Evolutionary conservation across 768 basidiomycete genomes (phyloP), one percentile per base, ranked within the genome.

Genomic region (Pleurotus tuoliensis): DNA sequence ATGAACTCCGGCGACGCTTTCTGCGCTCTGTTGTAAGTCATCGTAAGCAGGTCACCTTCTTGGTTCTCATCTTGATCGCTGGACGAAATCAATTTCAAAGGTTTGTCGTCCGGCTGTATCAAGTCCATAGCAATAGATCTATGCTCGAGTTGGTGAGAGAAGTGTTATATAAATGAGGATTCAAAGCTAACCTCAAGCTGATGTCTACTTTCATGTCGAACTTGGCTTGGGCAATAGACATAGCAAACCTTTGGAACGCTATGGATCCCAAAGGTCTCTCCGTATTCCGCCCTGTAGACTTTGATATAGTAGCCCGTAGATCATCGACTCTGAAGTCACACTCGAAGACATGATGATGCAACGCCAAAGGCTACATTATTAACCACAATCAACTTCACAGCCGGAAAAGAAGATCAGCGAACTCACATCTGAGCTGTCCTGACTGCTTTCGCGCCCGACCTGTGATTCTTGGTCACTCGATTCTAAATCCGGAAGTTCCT

Each of bases 171-270:
- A 45, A 5, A 34, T 11, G 4, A n/a, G 22, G 41, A 47, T 27
- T 30, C 15, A 39, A 25, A 11, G 47, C 75, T 55, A 63, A 92
- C 86, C 85, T 82, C 44, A 98, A 81, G 60, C 83, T 85, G 44
- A 98, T 76, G 62, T 89, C 86, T 25, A 97, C 92, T 46, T 81
- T 82, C 85, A 98, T 89, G 69, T 93, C 89, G 65, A 82, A 92
- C 65, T 94, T 87, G 5, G 90, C 82, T 55, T 94, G 71, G 0
- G 82, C 81, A 62, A 95, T 90, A 7, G 75, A 73, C 47, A 98
- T 73, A 22, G 80, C 80, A 67, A 98, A 99, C 24, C 82, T 80
- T 59, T 91, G 82, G 11, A 99, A 78, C 8, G 81, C 77, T 9
- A 96, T 80, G 64, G 92, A 82, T 20, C 93, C 96, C 13, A 99